A percentile compares a stretch with the other conserved stretches of the same genome.
phyloP scores from a whole-genome alignment of 441 rosid species.

The Bruguiera hainesii region DNA sequence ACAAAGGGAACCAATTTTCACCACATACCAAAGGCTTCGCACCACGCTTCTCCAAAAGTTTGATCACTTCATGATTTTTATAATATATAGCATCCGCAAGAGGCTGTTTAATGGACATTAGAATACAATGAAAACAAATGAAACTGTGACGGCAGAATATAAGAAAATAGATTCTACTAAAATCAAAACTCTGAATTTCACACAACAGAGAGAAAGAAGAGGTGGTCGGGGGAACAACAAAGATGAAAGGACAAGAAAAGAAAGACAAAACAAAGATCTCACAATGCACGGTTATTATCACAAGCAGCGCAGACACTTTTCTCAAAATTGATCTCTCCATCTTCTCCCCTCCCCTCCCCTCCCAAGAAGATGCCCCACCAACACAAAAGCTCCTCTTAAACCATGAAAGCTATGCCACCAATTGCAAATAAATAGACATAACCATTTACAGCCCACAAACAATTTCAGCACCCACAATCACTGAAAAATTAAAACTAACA shows the following conservation, averaged over 20 bases:
- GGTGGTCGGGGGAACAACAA: too few relatives aligned
- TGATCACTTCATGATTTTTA: conserved; percentile 70
- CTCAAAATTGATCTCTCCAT: not conserved
- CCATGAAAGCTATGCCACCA: too few relatives aligned
- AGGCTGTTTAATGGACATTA: conserved; percentile 53
- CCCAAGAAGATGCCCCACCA: not conserved
- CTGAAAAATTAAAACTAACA: too few relatives aligned
- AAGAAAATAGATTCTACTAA: not conserved
- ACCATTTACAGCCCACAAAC: not conserved
- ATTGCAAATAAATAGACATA: not conserved
- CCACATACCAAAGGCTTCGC: conserved; percentile 70
- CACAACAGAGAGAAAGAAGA: not conserved
- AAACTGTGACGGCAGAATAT: not conserved
- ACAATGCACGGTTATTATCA: too few relatives aligned
- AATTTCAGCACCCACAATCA: too few relatives aligned
- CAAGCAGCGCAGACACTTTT: not conserved
- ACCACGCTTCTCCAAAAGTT: conserved; percentile 71
- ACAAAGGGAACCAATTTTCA: not conserved
- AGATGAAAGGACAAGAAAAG: too few relatives aligned
- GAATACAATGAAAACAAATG: conserved; percentile 10
- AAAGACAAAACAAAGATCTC: too few relatives aligned
- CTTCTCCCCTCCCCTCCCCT: not conserved
- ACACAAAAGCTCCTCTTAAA: too few relatives aligned
- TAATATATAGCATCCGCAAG: conserved; percentile 87
- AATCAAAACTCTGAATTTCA: not conserved